Evolutionary conservation across 352 stramenopile species (phyloP), one percentile per base, ranked within the genome.

Genomic region (Pythium plurisporium): DNA sequence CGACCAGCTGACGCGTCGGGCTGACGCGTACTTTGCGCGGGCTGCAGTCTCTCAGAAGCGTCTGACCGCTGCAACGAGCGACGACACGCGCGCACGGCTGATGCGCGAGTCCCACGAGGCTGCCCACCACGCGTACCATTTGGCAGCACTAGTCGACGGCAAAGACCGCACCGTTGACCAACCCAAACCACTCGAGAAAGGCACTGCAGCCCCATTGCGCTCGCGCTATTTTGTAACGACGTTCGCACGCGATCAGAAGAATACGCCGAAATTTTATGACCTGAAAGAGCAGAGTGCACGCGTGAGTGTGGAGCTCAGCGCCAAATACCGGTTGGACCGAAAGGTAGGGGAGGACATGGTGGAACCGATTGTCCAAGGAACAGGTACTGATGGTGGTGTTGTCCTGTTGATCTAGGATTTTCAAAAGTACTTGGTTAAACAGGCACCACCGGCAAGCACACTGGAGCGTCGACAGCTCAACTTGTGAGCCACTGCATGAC

Each of bases 361-460:
- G 29, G 10, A 11, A 12, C 15, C 26, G 12, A 51, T 31, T 15
- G 5, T 27, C n/a, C 38, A 5, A 15, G 8, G 20, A 4, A 3
- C n/a, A 20, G 10, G 41, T 19, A 33, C 31, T 47, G 29, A 52
- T 19, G 17, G 10, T 12, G 27, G 6, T 33, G 6, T 27, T 27
- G 17, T 19, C 29, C 26, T 34, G 11, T 41, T 42, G 11, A 9
- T 51, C n/a, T 44, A 70, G 63, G 63, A 70, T 41, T 63, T 70
- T 7, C 40, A 65, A 54, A 65, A 70, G 40, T 70, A 65, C 51
- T 25, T 70, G 44, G 26, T 63, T 11, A 65, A 55, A 42, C 36
- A 65, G 30, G 56, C 56, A 11, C 63, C 63, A 5, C 50, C 55
- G 26, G 22, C 37, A 22, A 57, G 56, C 12, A 50, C 43, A 22